These are phyloP conservation scores for Pseudogymnoascus sp. DNA, from an alignment of 2,329 filamentous ascomycete species.

Conservation along the genomic window DNA sequence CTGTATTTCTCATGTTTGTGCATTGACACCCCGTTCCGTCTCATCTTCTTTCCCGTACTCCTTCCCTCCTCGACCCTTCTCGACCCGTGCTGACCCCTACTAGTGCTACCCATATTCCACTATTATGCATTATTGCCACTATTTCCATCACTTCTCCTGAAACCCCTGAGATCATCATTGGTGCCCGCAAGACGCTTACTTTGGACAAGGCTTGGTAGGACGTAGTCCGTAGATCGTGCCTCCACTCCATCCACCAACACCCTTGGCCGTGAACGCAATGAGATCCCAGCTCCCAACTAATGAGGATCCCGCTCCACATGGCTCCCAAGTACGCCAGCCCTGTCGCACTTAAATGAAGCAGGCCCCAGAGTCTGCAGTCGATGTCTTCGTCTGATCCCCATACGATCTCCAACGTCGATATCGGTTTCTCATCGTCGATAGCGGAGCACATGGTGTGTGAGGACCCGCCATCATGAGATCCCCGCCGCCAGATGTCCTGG, in stretches of 20 bases:
- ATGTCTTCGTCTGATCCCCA: background rate
- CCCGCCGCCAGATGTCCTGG: constrained; percentile 34
- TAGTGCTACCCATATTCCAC: background rate
- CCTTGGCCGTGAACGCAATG: background rate
- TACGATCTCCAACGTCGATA: background rate
- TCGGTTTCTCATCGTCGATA: background rate
- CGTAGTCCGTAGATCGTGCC: background rate
- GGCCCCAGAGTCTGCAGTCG: background rate
- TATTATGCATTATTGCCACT: background rate
- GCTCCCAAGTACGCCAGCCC: background rate
- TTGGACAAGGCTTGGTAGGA: background rate
- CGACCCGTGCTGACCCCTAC: background rate
- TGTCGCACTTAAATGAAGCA: constrained; percentile 3
- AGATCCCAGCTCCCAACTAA: background rate
- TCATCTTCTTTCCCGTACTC: background rate
- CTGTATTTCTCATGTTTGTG: background rate
- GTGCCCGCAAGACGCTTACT: background rate
- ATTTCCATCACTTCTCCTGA: background rate
- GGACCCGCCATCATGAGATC: constrained; percentile 27
- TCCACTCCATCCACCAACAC: background rate
- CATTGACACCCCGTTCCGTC: background rate
- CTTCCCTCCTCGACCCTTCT: background rate
- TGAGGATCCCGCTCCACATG: background rate
- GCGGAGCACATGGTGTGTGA: background rate
- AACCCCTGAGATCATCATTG: constrained; percentile 1